Percentiles rank a stretch among this genome's conserved stretches.
phyloP scores from a whole-genome alignment of 805 yeast species.

The Barnettozyma sp. region DNA sequence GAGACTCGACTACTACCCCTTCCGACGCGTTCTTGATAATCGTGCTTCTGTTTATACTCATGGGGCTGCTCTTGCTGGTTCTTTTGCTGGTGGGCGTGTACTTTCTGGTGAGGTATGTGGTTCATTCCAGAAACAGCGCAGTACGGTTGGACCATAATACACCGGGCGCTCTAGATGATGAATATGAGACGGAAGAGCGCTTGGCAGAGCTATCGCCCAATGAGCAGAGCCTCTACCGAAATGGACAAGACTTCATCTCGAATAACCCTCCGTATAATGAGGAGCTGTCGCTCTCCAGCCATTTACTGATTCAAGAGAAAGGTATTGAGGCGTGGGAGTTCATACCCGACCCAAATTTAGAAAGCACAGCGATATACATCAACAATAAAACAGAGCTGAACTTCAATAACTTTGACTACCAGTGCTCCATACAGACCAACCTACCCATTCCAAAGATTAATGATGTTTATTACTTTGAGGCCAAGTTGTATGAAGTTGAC shows the following conservation, averaged over 20 bases:
- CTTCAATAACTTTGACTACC: conserved; percentile 30
- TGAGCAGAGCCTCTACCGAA: conserved; percentile 43
- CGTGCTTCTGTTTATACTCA: conserved; percentile 5
- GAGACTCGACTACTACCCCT: too few species aligned
- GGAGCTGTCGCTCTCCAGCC: conserved; percentile 25
- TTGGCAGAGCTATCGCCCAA: conserved; percentile 41
- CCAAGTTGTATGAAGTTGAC: conserved; percentile 68
- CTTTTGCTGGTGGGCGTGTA: not conserved
- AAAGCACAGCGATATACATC: conserved; percentile 46
- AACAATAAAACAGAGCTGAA: conserved; percentile 31
- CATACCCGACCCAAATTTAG: conserved; percentile 35
- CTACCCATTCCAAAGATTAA: conserved; percentile 46
- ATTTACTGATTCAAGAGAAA: conserved; percentile 57
- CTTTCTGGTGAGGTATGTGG: conserved; percentile 5
- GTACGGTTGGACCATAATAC: conserved; percentile 24
- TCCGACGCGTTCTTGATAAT: conserved; percentile 8
- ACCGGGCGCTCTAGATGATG: conserved; percentile 55
- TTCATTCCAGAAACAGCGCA: conserved; percentile 5
- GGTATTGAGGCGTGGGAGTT: conserved; percentile 86
- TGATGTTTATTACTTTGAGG: conserved; percentile 39
- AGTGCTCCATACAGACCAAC: conserved; percentile 32
- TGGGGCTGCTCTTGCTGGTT: conserved; percentile 8
- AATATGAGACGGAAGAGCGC: conserved; percentile 43
- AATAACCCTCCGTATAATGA: conserved; percentile 20
- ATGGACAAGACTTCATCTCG: conserved; percentile 34